These are phyloP conservation scores for Candida mesenterica DNA, from an alignment of 1,139 yeast genomes.

Conservation along the genomic window DNA sequence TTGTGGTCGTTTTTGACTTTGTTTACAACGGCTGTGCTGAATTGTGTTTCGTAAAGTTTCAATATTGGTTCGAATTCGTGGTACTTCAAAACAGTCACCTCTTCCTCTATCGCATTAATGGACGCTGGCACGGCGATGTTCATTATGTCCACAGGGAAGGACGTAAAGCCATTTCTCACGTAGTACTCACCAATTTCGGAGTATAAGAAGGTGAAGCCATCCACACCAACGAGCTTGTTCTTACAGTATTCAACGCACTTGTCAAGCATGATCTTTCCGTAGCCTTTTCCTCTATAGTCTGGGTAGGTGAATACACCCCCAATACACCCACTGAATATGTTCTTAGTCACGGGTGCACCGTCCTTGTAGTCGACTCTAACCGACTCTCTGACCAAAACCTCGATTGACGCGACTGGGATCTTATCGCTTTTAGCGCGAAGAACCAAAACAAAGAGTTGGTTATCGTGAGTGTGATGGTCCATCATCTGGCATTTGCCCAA, in stretches of 20 bases:
- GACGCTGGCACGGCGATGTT: slow-evolving; percentile 14
- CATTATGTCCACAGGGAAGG: slow-evolving; percentile 46
- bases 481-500: slow-evolving; percentile 39
- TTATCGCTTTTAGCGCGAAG: slow-evolving; percentile 23
- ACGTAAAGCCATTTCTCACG: slow-evolving; percentile 54
- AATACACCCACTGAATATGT: slow-evolving; percentile 20
- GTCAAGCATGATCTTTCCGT: slow-evolving; percentile 61
- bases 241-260: slow-evolving; percentile 32
- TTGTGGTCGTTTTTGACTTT: slow-evolving; percentile 26
- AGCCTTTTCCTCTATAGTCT: slow-evolving; percentile 60
- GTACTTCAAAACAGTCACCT: slow-evolving; percentile 22
- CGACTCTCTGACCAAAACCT: slow-evolving; percentile 34
- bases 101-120: slow-evolving; percentile 6
- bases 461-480: slow-evolving; percentile 16
- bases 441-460: slow-evolving; percentile 30
- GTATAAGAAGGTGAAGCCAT: slow-evolving; percentile 54
- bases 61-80: slow-evolving; percentile 33
- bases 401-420: slow-evolving; percentile 34
- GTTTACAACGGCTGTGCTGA: slow-evolving; percentile 16
- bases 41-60: slow-evolving; percentile 22
- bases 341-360: slow-evolving; percentile 20
- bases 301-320: slow-evolving; percentile 49
- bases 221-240: slow-evolving; percentile 25
- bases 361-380: slow-evolving; percentile 22
- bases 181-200: slow-evolving; percentile 76